Base-by-base conservation (phyloP, 345 rosid species). In the Brassica juncea region DNA sequence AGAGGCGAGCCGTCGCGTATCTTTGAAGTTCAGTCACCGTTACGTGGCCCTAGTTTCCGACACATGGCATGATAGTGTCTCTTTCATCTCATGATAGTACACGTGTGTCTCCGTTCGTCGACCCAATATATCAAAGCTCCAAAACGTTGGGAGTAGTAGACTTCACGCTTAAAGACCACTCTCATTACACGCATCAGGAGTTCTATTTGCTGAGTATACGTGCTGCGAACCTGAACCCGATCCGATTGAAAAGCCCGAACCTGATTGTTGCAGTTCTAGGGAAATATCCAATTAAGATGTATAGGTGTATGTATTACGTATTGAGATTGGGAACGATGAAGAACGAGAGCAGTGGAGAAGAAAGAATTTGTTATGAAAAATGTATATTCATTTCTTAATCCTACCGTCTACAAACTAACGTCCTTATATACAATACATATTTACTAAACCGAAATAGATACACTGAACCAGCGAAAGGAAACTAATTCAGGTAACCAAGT, bases 41-140 rank as follows among this genome's bases (percentile, higher is more conserved):
- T 54, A 79, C 82, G 82, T 79, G 82, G 74, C 57, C 21, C 19
- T 15, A 11, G 28, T 35, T 49, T 1, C 58, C 2, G 6, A 78
- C 28, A 72, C 77, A 76, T 66, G 77, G 68, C 72, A 72, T 30
- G 11, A 59, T 10, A 10, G 7, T 23, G 2, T 3, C 62, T 7
- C 32, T 59, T 32, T 35, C 66, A 39, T 65, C 54, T 78, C 68
- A 19, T 28, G 30, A 12, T 6, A 19, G 32, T 54, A 66, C 68
- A 57, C 66, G 68, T 72, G 21, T 28, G 23, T 66, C 63, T 30
- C 19, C 27, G 12, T 54, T 52, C 67, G 28, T 23, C 63, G 63
- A 23, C 64, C 15, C 23, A 54, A 10, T 60, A 14, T 71, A 30
- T 72, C 61, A 72, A 14, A 66, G 77, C 47, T 78, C 81, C 77